Evolutionary conservation across 495 filamentous ascomycete genomes (phyloP).

Genomic region (Penicillium angulare): DNA sequence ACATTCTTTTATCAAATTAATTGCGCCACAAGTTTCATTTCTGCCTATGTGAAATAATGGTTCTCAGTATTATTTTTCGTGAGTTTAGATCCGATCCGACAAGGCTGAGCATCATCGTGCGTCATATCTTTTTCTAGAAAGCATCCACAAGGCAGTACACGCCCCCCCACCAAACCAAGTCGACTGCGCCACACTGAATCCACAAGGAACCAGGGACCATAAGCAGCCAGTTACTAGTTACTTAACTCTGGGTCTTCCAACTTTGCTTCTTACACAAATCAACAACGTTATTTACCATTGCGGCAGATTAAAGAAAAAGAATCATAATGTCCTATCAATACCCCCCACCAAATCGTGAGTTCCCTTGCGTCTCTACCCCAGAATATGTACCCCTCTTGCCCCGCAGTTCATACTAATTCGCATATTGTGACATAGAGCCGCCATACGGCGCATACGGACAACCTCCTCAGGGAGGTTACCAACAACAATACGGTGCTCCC

Average conservation of each 20-base stretch:
- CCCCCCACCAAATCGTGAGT: constrained; percentile 30
- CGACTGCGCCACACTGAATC: neutral
- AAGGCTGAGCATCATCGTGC: neutral
- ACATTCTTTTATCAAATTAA: too few species aligned
- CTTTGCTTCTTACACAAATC: too few species aligned
- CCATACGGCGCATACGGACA: constrained; percentile 31
- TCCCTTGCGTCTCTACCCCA: too few species aligned
- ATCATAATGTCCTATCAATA: constrained; percentile 31
- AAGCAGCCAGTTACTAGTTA: neutral
- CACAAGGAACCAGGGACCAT: too few species aligned
- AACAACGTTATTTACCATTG: too few species aligned
- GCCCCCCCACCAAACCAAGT: neutral
- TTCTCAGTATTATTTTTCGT: neutral
- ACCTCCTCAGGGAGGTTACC: constrained; percentile 33
- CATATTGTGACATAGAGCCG: constrained; percentile 16
- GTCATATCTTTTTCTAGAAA: neutral
- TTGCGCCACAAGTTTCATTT: too few species aligned
- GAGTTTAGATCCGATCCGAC: too few species aligned
- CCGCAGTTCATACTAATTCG: neutral
- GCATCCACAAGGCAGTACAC: neutral
- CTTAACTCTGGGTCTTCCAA: too few species aligned
- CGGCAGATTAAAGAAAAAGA: too few species aligned
- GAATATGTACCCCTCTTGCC: neutral
- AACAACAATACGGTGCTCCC: constrained; percentile 29
- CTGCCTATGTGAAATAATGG: too few species aligned